A percentile compares a stretch with the other conserved stretches of the same genome.
phyloP scores from a whole-genome alignment of 2,329 filamentous ascomycete genomes.

The Clathrospora elynae region DNA sequence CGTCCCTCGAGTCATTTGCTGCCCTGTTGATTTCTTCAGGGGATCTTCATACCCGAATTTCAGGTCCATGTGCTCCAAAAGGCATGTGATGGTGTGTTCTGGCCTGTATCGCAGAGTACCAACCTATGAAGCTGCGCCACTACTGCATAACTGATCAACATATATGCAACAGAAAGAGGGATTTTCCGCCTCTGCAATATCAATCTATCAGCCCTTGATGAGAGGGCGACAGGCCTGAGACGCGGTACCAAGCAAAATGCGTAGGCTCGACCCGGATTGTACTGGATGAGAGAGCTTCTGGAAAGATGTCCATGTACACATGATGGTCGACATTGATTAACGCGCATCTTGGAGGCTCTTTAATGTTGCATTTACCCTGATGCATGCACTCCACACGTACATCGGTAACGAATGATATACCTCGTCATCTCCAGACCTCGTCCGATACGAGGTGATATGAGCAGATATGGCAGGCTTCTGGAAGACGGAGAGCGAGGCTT shows the following conservation, averaged over 20 bases:
- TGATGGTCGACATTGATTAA: constrained; percentile 31
- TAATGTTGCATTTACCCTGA: constrained; percentile 31
- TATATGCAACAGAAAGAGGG: constrained; percentile 4
- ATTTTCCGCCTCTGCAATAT: constrained; percentile 8
- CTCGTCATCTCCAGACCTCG: constrained; percentile 16
- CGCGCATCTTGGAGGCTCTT: constrained; percentile 30
- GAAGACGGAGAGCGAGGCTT: constrained; percentile 16
- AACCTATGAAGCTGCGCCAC: background rate
- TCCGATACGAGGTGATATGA: constrained; percentile 7
- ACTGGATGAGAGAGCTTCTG: constrained; percentile 24
- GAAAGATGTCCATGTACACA: constrained; percentile 27
- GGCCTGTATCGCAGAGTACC: background rate
- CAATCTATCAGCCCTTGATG: constrained; percentile 9
- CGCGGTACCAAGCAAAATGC: constrained; percentile 19
- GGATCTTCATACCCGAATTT: background rate
- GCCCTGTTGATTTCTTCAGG: background rate
- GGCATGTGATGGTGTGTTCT: background rate
- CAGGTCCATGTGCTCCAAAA: background rate
- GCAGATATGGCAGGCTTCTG: constrained; percentile 28
- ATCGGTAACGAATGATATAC: constrained; percentile 11
- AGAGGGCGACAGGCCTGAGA: constrained; percentile 5
- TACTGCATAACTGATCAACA: constrained; percentile 7
- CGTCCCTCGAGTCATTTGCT: no score
- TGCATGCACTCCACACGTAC: constrained; percentile 19
- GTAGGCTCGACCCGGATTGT: constrained; percentile 18